Conservation (phyloP, 805 yeast species). For the Candida dendrica region DNA sequence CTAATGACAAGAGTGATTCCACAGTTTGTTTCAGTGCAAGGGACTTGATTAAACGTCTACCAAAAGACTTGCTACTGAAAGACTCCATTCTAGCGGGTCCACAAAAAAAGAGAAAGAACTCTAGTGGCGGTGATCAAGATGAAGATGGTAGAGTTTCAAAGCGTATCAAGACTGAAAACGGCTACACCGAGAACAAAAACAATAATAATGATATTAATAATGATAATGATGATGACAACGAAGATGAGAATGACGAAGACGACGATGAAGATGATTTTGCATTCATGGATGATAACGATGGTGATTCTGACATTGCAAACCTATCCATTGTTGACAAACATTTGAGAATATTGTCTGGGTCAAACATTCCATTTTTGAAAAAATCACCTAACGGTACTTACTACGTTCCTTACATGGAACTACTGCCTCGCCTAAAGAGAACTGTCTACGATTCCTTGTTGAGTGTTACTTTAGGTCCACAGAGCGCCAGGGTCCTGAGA, state of each 20-base stretch:
- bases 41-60: conserved; percentile 34
- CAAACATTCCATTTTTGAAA: conserved; percentile 52
- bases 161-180: conserved; percentile 35
- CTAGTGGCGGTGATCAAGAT: conserved; percentile 7
- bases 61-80: conserved; percentile 35
- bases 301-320: conserved; percentile 23
- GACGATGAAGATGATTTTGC: conserved; percentile 20
- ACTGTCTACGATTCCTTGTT: conserved; percentile 49
- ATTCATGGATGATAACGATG: conserved; percentile 23
- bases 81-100: conserved; percentile 38
- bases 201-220: conserved; percentile 10
- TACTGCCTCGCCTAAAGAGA: conserved; percentile 39
- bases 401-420: conserved; percentile 53
- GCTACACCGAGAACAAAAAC: conserved; percentile 16
- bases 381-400: conserved; percentile 50
- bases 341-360: conserved; percentile 53
- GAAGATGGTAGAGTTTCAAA: conserved; percentile 16
- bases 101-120: conserved; percentile 25
- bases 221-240: conserved; percentile 16
- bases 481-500: conserved; percentile 67
- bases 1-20: conserved; percentile 27
- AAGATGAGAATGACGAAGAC: conserved; percentile 11
- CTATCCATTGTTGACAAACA: conserved; percentile 48
- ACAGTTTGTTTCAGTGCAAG: conserved; percentile 31
- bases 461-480: conserved; percentile 54